Base-by-base conservation (phyloP, 2,329 filamentous ascomycete species). In the Phaeosphaeriaceae sp. region DNA sequence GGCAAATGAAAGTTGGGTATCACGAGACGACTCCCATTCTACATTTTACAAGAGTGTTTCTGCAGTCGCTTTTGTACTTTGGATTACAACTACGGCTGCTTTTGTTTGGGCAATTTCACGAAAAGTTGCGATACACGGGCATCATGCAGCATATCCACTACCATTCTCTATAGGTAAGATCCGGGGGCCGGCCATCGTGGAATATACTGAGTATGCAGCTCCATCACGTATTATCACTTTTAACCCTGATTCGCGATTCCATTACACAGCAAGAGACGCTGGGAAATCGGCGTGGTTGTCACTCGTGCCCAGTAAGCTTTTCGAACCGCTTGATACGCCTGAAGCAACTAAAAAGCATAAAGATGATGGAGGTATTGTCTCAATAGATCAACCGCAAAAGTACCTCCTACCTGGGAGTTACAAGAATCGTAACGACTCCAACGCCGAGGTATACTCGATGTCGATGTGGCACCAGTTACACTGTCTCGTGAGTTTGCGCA, bases 391-490 rank as follows among this genome's bases (percentile, higher is more conserved):
- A 11, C 36, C 49, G 17, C 20, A 21, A 20, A 52, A 43, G 6
- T 48, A 48, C 39, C 44, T 35, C 17, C 29, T 51, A 18, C 33
- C 39, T n/a, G 13, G 16, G 16, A 51, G 48, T 20, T 52, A 52
- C 21, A 48, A 44, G 39, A 32, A 48, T 13, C 34, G 39, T 23
- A 51, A 51, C 12, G 17, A 29, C 13, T 30, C 29, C 7, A 21
- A 47, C 21, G 23, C 39, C 6, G 48, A 51, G 29, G 44, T 51
- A 18, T 51, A 48, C 35, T 48, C 48, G 0, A 51, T 36, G 23
- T 48, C 48, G 11, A 43, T 51, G 44, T 48, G 42, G 29, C 40
- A 52, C 23, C 45, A 52, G 26, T 23, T 52, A 12, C 45, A 52
- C 13, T 52, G 40, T 18, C 32, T 52, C 29, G 49, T 48, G 13